phyloP scores from a whole-genome alignment of 2,329 filamentous ascomycete species.

The Kalmusia sp. region DNA sequence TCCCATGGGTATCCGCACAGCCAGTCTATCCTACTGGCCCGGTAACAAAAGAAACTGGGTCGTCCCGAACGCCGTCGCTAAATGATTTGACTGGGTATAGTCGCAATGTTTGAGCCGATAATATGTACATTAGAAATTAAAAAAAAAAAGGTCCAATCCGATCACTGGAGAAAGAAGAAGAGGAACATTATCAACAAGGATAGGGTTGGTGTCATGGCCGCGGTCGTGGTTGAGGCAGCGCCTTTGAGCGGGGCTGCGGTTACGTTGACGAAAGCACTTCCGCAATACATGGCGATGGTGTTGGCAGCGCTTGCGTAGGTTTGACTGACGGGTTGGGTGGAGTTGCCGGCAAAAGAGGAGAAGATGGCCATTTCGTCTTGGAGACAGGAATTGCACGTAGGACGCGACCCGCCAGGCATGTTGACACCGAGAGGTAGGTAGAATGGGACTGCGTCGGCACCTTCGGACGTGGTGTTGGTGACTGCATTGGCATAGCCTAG shows the following conservation, averaged over 20 bases:
- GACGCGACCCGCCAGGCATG: slow-evolving; percentile 71
- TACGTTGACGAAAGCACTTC: slow-evolving; percentile 60
- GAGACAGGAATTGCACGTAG: slow-evolving; percentile 78
- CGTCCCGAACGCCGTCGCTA: slow-evolving; percentile 44
- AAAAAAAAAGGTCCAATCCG: slow-evolving; percentile 13
- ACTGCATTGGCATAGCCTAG: slow-evolving; percentile 78
- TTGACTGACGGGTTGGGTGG: slow-evolving; percentile 68
- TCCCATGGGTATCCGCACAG: slow-evolving; percentile 28
- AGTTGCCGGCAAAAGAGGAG: slow-evolving; percentile 70
- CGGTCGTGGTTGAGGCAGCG: slow-evolving; percentile 26
- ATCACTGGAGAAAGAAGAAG: slow-evolving; percentile 40
- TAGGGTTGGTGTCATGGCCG: slow-evolving; percentile 36
- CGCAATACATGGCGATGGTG: slow-evolving; percentile 72
- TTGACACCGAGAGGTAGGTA: slow-evolving; percentile 80
- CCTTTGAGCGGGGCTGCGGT: slow-evolving; percentile 53
- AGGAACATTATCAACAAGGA: slow-evolving; percentile 45
- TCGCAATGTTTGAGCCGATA: slow-evolving; percentile 22
- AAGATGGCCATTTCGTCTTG: slow-evolving; percentile 84
- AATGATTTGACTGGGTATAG: slow-evolving; percentile 34
- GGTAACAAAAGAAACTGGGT: slow-evolving; percentile 21
- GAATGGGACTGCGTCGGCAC: slow-evolving; percentile 79
- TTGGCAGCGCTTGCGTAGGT: slow-evolving; percentile 76
- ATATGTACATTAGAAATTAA: slow-evolving; percentile 30
- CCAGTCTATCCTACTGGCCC: slow-evolving; percentile 10
- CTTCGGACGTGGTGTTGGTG: slow-evolving; percentile 72